Evolutionary conservation across 352 stramenopile species (phyloP), one percentile per base, ranked within the genome.

Genomic region (Pythium insidiosum): DNA sequence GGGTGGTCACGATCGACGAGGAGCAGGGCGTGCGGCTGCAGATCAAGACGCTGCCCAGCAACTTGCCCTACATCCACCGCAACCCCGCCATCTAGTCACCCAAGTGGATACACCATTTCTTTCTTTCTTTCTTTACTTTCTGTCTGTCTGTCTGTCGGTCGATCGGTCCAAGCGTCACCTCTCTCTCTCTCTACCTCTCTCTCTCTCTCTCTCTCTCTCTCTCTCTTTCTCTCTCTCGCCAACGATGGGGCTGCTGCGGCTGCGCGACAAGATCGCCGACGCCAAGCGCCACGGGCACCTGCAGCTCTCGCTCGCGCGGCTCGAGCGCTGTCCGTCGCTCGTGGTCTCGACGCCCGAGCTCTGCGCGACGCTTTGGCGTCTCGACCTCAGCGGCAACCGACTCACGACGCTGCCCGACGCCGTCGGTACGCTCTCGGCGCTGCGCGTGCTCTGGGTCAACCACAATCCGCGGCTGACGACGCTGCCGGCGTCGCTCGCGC

Each of bases 21-120:
- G 86, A 96, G 50, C 63, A 93, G 31, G 88, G 87, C 12, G 58
- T 63, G 16, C 73, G 88, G 23, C 66, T 96, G 64, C 72, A 87
- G 39, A 88, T 95, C 58, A 97, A 96, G 58, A 83, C 75, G 18
- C 62, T 88, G 13, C 50, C 88, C 13, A 95, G 86, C 50, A 97
- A 97, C 53, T 66, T 97, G 40, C 84, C 89, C 5, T 98, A 97
- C 56, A 94, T 96, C 44, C 90, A 97, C 65, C 84, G 89, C 33
- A 97, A 98, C 61, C 89, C 89, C 39, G 88, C 89, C 23, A 82
- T 97, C 36, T 97, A 52, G n/a, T n/a, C n/a, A n/a, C n/a, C n/a
- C n/a, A n/a, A n/a, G n/a, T n/a, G n/a, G n/a, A n/a, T n/a, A n/a
- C n/a, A n/a, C n/a, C n/a, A n/a, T n/a, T 18, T 30, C 31, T 36